phyloP scores from a whole-genome alignment of 2,329 filamentous ascomycete species.

The Colletotrichum lentis region DNA sequence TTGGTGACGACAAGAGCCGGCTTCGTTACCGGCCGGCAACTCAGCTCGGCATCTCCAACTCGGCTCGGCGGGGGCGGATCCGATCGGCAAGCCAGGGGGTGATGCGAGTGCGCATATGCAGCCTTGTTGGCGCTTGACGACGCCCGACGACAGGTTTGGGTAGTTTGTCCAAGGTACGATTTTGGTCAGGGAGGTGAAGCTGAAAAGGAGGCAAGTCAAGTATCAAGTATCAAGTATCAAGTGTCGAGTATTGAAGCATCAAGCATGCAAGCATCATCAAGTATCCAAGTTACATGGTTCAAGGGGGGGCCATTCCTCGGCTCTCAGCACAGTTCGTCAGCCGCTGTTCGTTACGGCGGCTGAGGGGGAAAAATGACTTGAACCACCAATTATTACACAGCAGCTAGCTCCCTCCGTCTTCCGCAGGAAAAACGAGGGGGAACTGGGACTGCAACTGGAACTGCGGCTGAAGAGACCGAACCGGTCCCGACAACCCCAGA shows the following conservation, averaged over 20 bases:
- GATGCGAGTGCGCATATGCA: constrained; percentile 10
- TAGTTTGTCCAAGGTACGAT: background rate
- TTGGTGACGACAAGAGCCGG: background rate
- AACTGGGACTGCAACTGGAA: background rate
- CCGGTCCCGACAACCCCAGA: constrained; percentile 18
- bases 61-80: background rate
- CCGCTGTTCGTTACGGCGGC: background rate
- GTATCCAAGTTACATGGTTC: too few relatives aligned
- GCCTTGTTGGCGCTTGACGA: background rate
- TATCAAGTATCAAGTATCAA: background rate
- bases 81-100: background rate
- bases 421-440: constrained; percentile 8
- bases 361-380: background rate
- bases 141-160: background rate
- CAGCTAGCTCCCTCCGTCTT: too few relatives aligned
- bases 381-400: background rate
- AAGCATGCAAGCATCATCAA: too few relatives aligned
- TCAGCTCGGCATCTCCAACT: constrained; percentile 4
- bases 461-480: background rate
- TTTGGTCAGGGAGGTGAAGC: background rate
- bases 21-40: background rate
- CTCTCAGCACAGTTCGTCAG: too few relatives aligned
- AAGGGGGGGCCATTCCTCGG: too few relatives aligned
- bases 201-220: background rate
- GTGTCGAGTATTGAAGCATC: too few relatives aligned